A percentile compares a stretch with the other conserved stretches of the same genome.
These are phyloP conservation scores for Arabidopsis lyrata DNA, from an alignment of 441 rosid species.

Conservation along the genomic window DNA sequence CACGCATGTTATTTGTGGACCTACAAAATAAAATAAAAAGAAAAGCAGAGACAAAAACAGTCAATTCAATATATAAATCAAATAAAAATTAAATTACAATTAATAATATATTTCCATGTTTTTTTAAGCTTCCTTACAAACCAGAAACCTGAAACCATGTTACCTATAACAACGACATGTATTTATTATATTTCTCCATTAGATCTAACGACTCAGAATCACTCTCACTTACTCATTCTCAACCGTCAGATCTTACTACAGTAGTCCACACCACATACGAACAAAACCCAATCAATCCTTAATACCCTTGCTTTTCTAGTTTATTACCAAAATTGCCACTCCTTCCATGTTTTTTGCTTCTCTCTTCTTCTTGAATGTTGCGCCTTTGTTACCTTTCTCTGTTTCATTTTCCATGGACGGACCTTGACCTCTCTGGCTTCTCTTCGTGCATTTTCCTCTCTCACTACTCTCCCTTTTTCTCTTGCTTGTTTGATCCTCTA, in stretches of 20 bases:
- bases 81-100: background rate
- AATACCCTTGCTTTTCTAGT: constrained; percentile 39
- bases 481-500: constrained; percentile 10
- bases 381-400: constrained; percentile 47
- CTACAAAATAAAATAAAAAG: background rate
- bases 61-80: constrained; percentile 2
- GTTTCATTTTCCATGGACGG: constrained; percentile 74
- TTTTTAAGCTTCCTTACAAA: constrained; percentile 34
- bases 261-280: constrained; percentile 13
- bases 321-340: constrained; percentile 59
- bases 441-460: constrained; percentile 36
- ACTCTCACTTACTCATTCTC: constrained; percentile 6
- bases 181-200: constrained; percentile 37
- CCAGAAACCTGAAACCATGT: constrained; percentile 47
- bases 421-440: constrained; percentile 52
- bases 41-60: constrained; percentile 21
- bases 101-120: background rate
- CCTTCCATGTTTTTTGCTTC: constrained; percentile 31
- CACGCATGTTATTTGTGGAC: constrained; percentile 40
- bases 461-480: constrained; percentile 19
- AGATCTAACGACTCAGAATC: constrained; percentile 49
- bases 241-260: constrained; percentile 49
- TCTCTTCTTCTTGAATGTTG: constrained; percentile 44
- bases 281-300: background rate
- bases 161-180: constrained; percentile 52